Conservation (phyloP, 345 rosid species). For the Lepidium africanum region DNA sequence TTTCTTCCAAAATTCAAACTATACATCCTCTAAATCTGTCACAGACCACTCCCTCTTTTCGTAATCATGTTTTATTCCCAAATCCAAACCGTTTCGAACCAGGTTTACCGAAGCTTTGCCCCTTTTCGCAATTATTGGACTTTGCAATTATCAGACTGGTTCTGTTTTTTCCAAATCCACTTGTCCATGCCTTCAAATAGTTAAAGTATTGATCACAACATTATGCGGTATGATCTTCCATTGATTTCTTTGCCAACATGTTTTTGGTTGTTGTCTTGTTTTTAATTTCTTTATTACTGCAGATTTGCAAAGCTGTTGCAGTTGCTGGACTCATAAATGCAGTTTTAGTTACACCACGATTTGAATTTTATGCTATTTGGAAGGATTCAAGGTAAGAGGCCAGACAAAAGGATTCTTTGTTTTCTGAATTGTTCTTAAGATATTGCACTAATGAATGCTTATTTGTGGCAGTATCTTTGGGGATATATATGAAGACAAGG, state of each 20-base stretch:
- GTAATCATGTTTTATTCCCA: no score
- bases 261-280: neutral
- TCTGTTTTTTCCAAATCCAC: no score
- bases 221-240: slow-evolving; percentile 53
- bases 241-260: neutral
- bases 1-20: no score
- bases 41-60: no score
- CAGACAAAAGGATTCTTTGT: neutral
- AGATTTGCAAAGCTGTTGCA: slow-evolving; percentile 98
- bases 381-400: slow-evolving; percentile 68
- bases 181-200: no score
- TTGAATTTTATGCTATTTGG: slow-evolving; percentile 79
- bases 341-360: slow-evolving; percentile 62
- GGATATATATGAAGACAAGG: slow-evolving; percentile 86
- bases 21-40: no score
- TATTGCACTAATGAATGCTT: neutral
- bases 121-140: no score
- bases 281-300: neutral
- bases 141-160: no score
- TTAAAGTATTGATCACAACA: no score
- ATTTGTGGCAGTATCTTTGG: slow-evolving; percentile 57
- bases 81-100: no score
- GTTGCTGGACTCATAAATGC: slow-evolving; percentile 90
- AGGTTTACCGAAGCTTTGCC: no score
- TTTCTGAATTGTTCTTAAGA: neutral